Percentiles rank a stretch among this genome's conserved stretches.
Evolutionary conservation across 495 filamentous ascomycete genomes (phyloP).

Genomic region (Bombardia bombarda): DNA sequence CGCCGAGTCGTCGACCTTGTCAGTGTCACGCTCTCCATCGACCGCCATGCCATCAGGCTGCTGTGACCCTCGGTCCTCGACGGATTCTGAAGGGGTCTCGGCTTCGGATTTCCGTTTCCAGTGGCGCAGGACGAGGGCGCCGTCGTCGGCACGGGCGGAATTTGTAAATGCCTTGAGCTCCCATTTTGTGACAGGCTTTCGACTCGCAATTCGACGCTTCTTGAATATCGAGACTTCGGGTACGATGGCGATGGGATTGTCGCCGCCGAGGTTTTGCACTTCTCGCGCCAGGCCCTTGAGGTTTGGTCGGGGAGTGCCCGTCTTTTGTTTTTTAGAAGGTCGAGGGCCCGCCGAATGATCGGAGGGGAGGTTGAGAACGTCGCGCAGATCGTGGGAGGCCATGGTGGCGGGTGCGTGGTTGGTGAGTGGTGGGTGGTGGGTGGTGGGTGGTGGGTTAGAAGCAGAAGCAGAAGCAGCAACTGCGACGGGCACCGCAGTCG

Average conservation of each 20-base stretch:
- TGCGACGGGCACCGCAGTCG: no score
- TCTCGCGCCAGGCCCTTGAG: slow-evolving; percentile 50
- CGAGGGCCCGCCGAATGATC: slow-evolving; percentile 45
- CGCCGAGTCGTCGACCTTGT: slow-evolving; percentile 38
- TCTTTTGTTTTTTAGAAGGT: slow-evolving; percentile 73
- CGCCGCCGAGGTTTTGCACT: slow-evolving; percentile 49
- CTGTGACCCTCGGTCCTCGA: slow-evolving; percentile 11
- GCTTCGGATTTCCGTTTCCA: slow-evolving; percentile 48
- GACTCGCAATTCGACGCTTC: slow-evolving; percentile 39
- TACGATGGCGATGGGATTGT: slow-evolving; percentile 41
- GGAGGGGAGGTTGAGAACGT: slow-evolving; percentile 77
- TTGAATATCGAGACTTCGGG: slow-evolving; percentile 37
- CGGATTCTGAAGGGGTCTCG: slow-evolving; percentile 7
- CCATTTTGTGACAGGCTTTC: slow-evolving; percentile 59
- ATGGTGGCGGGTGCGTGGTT: slow-evolving; percentile 34
- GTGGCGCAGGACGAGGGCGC: slow-evolving; percentile 54
- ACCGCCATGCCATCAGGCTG: slow-evolving; percentile 4
- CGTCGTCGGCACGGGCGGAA: slow-evolving; percentile 42
- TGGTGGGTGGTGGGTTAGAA: no score
- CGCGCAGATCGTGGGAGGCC: slow-evolving; percentile 77
- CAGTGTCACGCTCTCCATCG: slow-evolving; percentile 7
- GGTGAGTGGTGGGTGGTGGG: slow-evolving; percentile 3
- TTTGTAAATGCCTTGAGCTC: slow-evolving; percentile 44
- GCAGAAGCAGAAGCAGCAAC: no score
- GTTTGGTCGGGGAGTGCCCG: slow-evolving; percentile 56